A percentile compares a stretch with the other conserved stretches of the same genome.
Conservation (phyloP, 2,329 filamentous ascomycete species). For the Helotiales sp. region DNA sequence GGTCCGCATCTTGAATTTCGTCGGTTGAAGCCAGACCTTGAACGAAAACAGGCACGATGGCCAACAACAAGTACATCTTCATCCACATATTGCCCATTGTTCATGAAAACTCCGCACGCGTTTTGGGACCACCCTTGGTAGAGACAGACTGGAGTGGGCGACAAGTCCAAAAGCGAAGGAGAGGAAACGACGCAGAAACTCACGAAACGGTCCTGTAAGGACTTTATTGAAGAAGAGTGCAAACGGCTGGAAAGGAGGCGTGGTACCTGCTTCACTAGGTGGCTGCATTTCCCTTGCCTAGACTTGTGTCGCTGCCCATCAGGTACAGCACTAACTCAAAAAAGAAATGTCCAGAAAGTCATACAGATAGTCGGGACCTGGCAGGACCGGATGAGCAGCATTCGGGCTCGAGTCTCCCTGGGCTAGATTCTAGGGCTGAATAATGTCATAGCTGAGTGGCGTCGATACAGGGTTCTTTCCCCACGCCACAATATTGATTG, state of each 20-base stretch:
- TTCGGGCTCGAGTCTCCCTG: neutral
- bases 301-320: neutral
- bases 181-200: neutral
- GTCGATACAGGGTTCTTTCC: neutral
- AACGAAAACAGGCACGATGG: conserved; percentile 26
- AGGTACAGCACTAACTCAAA: neutral
- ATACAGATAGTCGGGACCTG: neutral
- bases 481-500: neutral
- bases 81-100: conserved; percentile 17
- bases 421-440: neutral
- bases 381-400: neutral
- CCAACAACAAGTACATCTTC: conserved; percentile 20
- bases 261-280: neutral
- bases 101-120: neutral
- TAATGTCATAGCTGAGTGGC: neutral
- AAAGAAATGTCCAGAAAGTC: neutral
- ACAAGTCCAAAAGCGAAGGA: neutral
- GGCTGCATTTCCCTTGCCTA: neutral
- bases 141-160: neutral
- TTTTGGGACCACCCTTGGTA: neutral
- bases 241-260: neutral
- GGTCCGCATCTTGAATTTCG: conserved; percentile 40
- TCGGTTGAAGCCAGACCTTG: conserved; percentile 28
- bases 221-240: neutral
- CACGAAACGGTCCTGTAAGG: neutral